Evolutionary conservation across 345 rosid genomes (phyloP), one percentile per base, ranked within the genome.

Genomic region (Erucastrum elatum): DNA sequence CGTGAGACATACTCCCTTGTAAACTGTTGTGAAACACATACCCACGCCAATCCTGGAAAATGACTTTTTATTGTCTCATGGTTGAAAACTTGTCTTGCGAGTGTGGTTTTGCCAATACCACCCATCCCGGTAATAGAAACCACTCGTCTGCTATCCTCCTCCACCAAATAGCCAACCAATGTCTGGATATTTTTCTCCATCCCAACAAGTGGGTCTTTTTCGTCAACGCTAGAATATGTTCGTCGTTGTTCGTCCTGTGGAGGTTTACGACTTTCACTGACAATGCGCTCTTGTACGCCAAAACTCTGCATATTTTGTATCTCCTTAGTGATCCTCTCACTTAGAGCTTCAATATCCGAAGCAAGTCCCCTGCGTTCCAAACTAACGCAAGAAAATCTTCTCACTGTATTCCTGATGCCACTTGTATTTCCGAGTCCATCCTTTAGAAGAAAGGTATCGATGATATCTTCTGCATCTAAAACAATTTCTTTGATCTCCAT

Each of bases 201-300:
- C 4, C 88, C 90, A 30, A 87, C 88, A 60, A 84, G 68, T 55
- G 64, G 1, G 0, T 55, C 31, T 1, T 29, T 29, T 21, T 83
- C 90, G 0, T 30, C n/a, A 0, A 71, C 17, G 15, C 8, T 84
- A 39, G 82, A 25, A 77, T 70, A 79, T 4, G 84, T 61, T 1
- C 72, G 58, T 35, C 85, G 61, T 12, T 1, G 68, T 63, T 29
- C 44, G 76, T 17, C 66, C 0, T 64, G 25, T 3, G 64, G 10
- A 11, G 41, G 8, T 6, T 4, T 35, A 35, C 5, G 44, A 7
- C 6, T 7, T 37, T 37, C 44, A 37, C 2, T 37, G 44, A 37
- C 9, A 37, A 8, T 37, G 44, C 1, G 10, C 44, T 8, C 2
- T 7, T 37, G 44, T 37, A 37, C 44, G 44, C 44, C 44, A 37